phyloP scores from a whole-genome alignment of 78 protist species.

The Emiliania huxleyi region DNA sequence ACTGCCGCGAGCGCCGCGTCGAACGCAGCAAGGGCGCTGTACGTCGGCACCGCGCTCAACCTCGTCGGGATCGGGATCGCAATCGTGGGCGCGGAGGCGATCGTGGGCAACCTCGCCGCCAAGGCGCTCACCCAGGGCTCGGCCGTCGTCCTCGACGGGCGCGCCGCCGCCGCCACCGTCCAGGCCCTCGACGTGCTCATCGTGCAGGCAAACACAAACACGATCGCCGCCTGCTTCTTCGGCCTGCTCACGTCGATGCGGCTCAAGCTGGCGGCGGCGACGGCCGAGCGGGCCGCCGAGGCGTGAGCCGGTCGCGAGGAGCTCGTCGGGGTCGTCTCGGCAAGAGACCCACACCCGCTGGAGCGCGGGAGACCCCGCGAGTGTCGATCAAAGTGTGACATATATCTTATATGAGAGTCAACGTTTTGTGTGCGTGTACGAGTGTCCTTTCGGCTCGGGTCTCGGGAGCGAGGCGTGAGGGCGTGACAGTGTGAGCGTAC shows the following conservation, averaged over 20 bases:
- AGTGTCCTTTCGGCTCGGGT: too few species aligned
- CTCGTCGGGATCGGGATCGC: not conserved
- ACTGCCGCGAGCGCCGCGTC: not conserved
- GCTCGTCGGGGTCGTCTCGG: not conserved
- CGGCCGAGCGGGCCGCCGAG: not conserved
- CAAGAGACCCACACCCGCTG: too few species aligned
- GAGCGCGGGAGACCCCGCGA: too few species aligned
- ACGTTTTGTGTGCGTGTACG: too few species aligned
- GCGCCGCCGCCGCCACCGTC: not conserved
- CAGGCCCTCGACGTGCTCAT: conserved; percentile 8
- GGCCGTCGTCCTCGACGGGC: not conserved
- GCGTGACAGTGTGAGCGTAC: too few species aligned
- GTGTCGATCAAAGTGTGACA: too few species aligned
- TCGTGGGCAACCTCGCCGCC: not conserved
- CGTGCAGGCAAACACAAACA: conserved; percentile 6
- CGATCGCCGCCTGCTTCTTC: not conserved
- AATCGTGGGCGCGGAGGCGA: not conserved
- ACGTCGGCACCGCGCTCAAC: not conserved
- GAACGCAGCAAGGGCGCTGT: not conserved
- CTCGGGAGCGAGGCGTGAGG: too few species aligned
- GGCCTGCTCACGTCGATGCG: not conserved
- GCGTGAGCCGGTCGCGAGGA: not conserved
- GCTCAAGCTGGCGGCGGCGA: not conserved
- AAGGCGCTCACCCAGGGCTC: conserved; percentile 1
- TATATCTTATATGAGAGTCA: too few species aligned